Evolutionary conservation across 257 asterid species (phyloP).

Genomic region (Linaria vulgaris): DNA sequence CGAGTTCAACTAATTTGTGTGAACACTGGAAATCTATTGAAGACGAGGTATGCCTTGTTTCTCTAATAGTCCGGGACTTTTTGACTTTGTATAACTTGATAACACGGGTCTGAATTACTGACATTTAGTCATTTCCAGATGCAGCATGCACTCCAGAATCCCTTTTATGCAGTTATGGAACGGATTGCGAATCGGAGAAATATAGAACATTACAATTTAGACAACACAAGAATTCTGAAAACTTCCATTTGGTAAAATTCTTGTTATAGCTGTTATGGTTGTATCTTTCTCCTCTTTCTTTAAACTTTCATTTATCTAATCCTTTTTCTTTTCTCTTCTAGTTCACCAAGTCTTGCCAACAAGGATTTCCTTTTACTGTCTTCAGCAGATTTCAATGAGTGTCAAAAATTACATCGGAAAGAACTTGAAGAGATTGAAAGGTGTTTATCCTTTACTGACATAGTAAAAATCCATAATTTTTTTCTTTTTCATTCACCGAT

Average conservation of each 20-base stretch:
- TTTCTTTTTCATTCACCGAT: too few species aligned
- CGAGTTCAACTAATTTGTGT: constrained; percentile 34
- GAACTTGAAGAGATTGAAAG: constrained; percentile 79
- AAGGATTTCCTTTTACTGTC: constrained; percentile 64
- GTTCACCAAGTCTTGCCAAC: constrained; percentile 68
- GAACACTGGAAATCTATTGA: constrained; percentile 38
- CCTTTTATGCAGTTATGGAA: constrained; percentile 61
- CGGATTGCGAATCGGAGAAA: constrained; percentile 56
- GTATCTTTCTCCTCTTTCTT: neutral
- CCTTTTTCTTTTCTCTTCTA: constrained; percentile 30
- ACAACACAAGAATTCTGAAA: constrained; percentile 60
- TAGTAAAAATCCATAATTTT: neutral
- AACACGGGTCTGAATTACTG: constrained; percentile 15
- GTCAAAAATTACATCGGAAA: constrained; percentile 60
- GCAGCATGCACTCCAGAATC: constrained; percentile 51
- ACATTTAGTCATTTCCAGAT: constrained; percentile 48
- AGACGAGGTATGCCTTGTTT: constrained; percentile 49
- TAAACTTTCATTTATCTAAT: neutral
- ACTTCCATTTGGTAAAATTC: constrained; percentile 65
- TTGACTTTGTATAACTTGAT: constrained; percentile 11
- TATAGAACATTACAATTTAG: constrained; percentile 56
- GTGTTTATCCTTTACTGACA: constrained; percentile 31
- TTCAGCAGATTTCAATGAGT: constrained; percentile 67
- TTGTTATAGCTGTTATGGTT: constrained; percentile 3
- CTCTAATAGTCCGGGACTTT: constrained; percentile 1